A percentile compares a stretch with the other conserved stretches of the same genome.
phyloP scores from a whole-genome alignment of 768 basidiomycete genomes.

The Chalciporus piperatus region DNA sequence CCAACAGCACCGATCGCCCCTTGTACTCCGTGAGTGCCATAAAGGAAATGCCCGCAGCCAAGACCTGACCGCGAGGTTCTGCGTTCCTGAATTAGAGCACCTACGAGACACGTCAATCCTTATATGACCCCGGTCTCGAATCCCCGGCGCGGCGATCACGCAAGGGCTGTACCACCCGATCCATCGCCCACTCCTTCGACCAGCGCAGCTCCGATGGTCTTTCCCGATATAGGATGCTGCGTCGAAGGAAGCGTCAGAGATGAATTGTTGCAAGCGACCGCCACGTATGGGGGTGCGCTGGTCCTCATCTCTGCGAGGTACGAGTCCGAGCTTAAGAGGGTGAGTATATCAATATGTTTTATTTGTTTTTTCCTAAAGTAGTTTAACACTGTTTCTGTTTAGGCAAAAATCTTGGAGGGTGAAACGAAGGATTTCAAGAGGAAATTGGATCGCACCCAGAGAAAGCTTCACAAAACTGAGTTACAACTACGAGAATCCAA shows the following conservation, averaged over 20 bases:
- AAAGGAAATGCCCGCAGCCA: not conserved
- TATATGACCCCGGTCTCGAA: conserved; percentile 29
- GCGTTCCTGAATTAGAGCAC: conserved; percentile 8
- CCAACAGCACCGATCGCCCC: not conserved
- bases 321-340: conserved; percentile 11
- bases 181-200: conserved; percentile 8
- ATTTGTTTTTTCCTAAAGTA: not conserved
- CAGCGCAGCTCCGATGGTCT: not conserved
- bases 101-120: conserved; percentile 17
- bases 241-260: not conserved
- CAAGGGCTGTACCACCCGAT: not conserved
- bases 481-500: conserved; percentile 15
- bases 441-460: conserved; percentile 12
- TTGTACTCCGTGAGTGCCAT: conserved; percentile 21
- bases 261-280: conserved; percentile 15
- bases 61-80: not conserved
- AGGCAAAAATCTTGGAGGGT: conserved; percentile 17
- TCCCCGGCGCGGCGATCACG: conserved; percentile 9
- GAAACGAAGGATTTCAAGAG: conserved; percentile 16
- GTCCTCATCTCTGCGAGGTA: conserved; percentile 13
- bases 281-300: conserved; percentile 14
- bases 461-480: conserved; percentile 19
- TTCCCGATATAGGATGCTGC: not conserved
- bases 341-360: not conserved
- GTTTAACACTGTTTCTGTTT: not conserved